A percentile compares a stretch with the other conserved stretches of the same genome.
phyloP scores from a whole-genome alignment of 2,329 filamentous ascomycete species.

The Aphanocladium album region DNA sequence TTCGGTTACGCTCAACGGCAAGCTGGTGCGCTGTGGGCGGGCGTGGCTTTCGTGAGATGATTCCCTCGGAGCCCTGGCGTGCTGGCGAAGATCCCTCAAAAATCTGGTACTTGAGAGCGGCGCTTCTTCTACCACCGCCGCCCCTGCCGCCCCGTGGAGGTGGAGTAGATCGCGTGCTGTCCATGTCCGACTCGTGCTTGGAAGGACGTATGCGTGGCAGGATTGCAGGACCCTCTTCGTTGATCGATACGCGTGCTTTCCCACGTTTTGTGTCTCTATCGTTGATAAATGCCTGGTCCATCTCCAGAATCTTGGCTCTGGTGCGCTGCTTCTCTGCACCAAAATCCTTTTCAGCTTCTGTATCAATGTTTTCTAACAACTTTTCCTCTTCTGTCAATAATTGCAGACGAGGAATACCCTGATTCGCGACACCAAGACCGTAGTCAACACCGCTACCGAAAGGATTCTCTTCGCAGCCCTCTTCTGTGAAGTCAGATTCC shows the following conservation, averaged over 20 bases:
- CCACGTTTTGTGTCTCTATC: conserved; percentile 57
- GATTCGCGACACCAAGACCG: conserved; percentile 58
- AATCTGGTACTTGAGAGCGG: conserved; percentile 53
- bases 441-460: conserved; percentile 73
- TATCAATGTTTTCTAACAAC: conserved; percentile 68
- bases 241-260: conserved; percentile 32
- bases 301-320: conserved; percentile 67
- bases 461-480: conserved; percentile 84
- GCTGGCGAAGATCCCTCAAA: conserved; percentile 58
- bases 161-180: conserved; percentile 40
- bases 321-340: conserved; percentile 70
- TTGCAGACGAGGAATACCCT: conserved; percentile 63
- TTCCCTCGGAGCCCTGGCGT: conserved; percentile 48
- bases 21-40: conserved; percentile 78
- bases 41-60: conserved; percentile 59
- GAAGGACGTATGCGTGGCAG: conserved; percentile 59
- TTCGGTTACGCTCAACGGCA: conserved; percentile 73
- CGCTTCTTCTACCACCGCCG: conserved; percentile 33
- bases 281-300: conserved; percentile 65
- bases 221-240: conserved; percentile 53
- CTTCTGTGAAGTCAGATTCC: conserved; percentile 87
- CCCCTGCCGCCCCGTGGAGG: conserved; percentile 29
- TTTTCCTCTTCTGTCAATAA: conserved; percentile 62
- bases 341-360: conserved; percentile 63
- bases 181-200: conserved; percentile 51